Conservation (phyloP, 2,329 filamentous ascomycete species). For the Neonectria sp. region DNA sequence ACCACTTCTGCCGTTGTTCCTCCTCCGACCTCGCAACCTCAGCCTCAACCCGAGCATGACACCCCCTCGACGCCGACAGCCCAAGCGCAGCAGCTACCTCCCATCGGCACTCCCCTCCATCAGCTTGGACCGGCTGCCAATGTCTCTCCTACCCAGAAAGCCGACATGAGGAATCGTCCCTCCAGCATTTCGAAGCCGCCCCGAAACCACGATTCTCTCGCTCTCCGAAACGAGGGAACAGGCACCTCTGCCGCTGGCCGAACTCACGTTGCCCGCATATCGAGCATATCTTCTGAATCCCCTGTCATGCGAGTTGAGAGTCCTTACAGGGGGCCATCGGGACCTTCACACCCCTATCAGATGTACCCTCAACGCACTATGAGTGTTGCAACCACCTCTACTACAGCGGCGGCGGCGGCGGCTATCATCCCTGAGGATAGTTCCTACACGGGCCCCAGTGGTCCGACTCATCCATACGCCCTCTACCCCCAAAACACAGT, state of each 20-base stretch:
- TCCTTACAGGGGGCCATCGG: conserved; percentile 78
- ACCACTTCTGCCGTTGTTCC: conserved; percentile 17
- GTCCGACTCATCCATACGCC: conserved; percentile 87
- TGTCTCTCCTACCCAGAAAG: conserved; percentile 41
- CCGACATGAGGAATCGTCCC: conserved; percentile 55
- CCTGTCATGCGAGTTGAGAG: conserved; percentile 66
- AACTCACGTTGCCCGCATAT: conserved; percentile 39
- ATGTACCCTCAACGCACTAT: conserved; percentile 84
- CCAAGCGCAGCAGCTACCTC: conserved; percentile 29
- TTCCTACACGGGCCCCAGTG: conserved; percentile 72
- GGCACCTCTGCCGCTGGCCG: conserved; percentile 41
- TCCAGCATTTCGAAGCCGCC: conserved; percentile 72
- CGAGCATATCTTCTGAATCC: conserved; percentile 56
- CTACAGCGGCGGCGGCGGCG: conserved; percentile 75
- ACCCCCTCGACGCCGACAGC: conserved; percentile 16
- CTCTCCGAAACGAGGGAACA: conserved; percentile 67
- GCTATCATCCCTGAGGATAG: conserved; percentile 54
- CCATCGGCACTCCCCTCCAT: conserved; percentile 23
- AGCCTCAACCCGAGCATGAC: conserved; percentile 31
- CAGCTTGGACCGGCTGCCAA: conserved; percentile 36
- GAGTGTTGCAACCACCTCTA: conserved; percentile 81
- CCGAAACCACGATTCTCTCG: conserved; percentile 63
- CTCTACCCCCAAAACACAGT: conserved; percentile 88
- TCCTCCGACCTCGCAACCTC: conserved; percentile 38
- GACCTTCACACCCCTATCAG: conserved; percentile 86